phyloP scores from a whole-genome alignment of 805 yeast species.

The Metschnikowia baotianmanensis region DNA sequence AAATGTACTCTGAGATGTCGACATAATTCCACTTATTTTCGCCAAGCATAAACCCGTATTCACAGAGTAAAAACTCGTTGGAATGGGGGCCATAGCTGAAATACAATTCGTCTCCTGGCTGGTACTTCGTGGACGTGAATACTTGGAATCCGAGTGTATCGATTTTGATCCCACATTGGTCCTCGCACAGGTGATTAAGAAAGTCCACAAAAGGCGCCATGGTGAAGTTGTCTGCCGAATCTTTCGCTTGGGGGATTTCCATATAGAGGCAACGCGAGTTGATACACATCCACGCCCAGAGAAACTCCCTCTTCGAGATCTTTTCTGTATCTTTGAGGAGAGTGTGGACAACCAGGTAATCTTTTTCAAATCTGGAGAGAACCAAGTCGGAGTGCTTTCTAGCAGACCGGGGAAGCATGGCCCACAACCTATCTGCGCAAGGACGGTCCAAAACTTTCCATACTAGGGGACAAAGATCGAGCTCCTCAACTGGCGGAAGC shows the following conservation, averaged over 20 bases:
- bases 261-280: constrained; percentile 89
- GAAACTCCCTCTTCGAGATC: constrained; percentile 29
- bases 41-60: constrained; percentile 74
- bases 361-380: constrained; percentile 40
- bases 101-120: constrained; percentile 53
- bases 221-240: constrained; percentile 67
- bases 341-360: constrained; percentile 37
- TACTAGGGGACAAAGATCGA: constrained; percentile 56
- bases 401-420: constrained; percentile 46
- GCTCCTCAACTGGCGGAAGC: constrained; percentile 57
- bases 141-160: constrained; percentile 54
- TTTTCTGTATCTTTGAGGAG: constrained; percentile 19
- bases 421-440: constrained; percentile 26
- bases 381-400: constrained; percentile 42
- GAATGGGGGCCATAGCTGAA: constrained; percentile 88
- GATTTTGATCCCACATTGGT: constrained; percentile 51
- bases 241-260: constrained; percentile 55
- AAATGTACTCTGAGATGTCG: constrained; percentile 53
- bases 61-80: constrained; percentile 76
- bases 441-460: constrained; percentile 48
- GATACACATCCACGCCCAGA: constrained; percentile 83
- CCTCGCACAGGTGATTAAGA: constrained; percentile 65
- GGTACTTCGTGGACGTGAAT: constrained; percentile 27
- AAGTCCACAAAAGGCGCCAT: constrained; percentile 91
- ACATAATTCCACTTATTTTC: constrained; percentile 67